phyloP scores from a whole-genome alignment of 2,329 filamentous ascomycete genomes.

The Dactylellina sp. region DNA sequence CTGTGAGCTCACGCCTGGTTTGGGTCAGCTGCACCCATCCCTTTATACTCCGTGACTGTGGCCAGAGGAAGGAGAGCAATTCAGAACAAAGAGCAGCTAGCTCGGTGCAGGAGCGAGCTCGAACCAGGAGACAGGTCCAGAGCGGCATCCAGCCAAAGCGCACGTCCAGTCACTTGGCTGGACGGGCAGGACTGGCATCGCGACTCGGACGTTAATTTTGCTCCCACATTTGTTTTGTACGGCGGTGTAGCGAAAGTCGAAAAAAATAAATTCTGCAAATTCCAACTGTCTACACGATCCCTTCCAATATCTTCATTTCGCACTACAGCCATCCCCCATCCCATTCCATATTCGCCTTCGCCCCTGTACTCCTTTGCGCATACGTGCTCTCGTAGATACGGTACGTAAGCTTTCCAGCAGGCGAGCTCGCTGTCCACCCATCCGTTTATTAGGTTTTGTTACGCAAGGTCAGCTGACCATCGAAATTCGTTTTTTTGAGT shows the following conservation, averaged over 20 bases:
- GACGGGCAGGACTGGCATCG: neutral
- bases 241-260: neutral
- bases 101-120: no score
- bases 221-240: neutral
- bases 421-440: neutral
- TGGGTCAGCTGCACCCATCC: no score
- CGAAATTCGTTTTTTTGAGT: slow-evolving; percentile 39
- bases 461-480: slow-evolving; percentile 55
- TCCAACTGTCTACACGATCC: neutral
- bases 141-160: no score
- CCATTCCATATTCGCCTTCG: neutral
- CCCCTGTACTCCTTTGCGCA: neutral
- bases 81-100: no score
- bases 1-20: no score
- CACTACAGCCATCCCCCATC: no score
- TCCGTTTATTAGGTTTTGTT: slow-evolving; percentile 16
- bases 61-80: no score
- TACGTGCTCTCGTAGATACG: neutral
- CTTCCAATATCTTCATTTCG: slow-evolving; percentile 1
- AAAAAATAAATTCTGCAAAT: slow-evolving; percentile 10
- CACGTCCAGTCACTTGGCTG: no score
- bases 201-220: slow-evolving; percentile 12
- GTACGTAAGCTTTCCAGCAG: neutral
- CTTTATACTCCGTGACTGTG: no score
- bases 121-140: no score